Percentiles rank a stretch among this genome's conserved stretches.
Evolutionary conservation across 2,329 filamentous ascomycete genomes (phyloP).

Genomic region (Pseudogymnoascus sp.): DNA sequence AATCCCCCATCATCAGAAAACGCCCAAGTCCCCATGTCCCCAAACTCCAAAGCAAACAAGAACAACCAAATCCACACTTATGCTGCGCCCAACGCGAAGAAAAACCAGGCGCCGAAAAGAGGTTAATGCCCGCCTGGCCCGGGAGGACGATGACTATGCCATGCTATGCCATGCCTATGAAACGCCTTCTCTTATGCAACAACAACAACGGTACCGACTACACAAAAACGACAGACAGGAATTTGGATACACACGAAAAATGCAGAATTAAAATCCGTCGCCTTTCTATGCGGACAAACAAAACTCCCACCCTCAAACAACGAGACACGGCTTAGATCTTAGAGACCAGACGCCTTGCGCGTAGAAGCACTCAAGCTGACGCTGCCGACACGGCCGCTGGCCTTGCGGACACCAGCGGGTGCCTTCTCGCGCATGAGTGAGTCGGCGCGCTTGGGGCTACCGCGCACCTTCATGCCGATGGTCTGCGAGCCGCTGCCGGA

Average conservation of each 20-base stretch:
- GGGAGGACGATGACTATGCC: neutral
- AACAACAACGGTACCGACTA: too few species aligned
- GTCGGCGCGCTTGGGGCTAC: slow-evolving; percentile 46
- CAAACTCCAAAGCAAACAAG: neutral
- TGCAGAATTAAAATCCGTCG: neutral
- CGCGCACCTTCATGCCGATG: slow-evolving; percentile 55
- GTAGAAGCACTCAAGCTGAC: slow-evolving; percentile 31
- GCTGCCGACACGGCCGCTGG: slow-evolving; percentile 57
- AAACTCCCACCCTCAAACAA: slow-evolving; percentile 16
- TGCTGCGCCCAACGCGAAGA: slow-evolving; percentile 4
- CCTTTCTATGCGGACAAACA: slow-evolving; percentile 11
- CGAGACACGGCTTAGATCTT: slow-evolving; percentile 16
- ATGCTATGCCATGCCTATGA: slow-evolving; percentile 2
- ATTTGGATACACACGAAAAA: slow-evolving; percentile 3
- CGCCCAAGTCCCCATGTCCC: neutral
- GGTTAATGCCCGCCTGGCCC: neutral
- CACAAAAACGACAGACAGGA: neutral
- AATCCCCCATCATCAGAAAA: neutral
- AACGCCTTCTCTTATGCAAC: neutral
- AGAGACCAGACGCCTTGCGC: slow-evolving; percentile 29
- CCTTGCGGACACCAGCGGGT: slow-evolving; percentile 52
- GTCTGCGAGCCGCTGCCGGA: slow-evolving; percentile 41
- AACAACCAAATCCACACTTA: neutral
- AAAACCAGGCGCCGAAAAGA: neutral
- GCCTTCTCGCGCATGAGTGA: slow-evolving; percentile 41